Base-by-base conservation (phyloP, 768 basidiomycete genomes). In the Leucocoprinus leucothites region DNA sequence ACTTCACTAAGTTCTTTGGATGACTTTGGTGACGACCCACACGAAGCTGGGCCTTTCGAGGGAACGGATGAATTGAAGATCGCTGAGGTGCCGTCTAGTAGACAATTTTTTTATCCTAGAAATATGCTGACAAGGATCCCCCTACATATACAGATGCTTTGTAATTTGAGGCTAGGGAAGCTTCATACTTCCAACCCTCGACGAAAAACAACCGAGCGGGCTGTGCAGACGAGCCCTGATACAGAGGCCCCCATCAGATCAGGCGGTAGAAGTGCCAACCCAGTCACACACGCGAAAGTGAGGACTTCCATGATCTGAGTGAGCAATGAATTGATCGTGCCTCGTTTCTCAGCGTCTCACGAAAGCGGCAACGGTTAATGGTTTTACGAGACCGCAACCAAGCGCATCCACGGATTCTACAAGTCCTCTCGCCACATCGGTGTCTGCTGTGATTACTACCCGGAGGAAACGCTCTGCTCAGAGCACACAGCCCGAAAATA, bases 1-100 rank as follows among this genome's bases (percentile, higher is more conserved):
- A 89, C 88, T 21, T 86, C 87, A 1, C 68, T 91, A 47, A 89
- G 86, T 60, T 89, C 87, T 35, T 66, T 89, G 56, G 86, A 87
- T 51, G 88, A 86, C 50, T 66, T 56, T 49, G 54, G 69, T 13
- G 82, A 85, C 19, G 75, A 80, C 28, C 65, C 69, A 35, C 54
- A 49, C 60, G 62, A 51, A 59, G 67, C 21, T 58, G 67, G 47
- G 51, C 65, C 56, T 51, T 60, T 65, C 59, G 56, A 60, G 64
- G 69, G 77, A 57, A 36, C 64, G 0, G 84, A 85, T 43, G 83
- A 86, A 50, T 59, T 86, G 51, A 73, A 70, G 53, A 79, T 80
- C 9, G 87, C 87, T 34, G 77, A 87, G 75, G 87, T 80, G 66
- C 60, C 16, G 73, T 43, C n/a, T 7, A 24, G 11, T 24, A 19